Evolutionary conservation across 2,329 filamentous ascomycete genomes (phyloP).

Genomic region (Ophiostoma populinum): DNA sequence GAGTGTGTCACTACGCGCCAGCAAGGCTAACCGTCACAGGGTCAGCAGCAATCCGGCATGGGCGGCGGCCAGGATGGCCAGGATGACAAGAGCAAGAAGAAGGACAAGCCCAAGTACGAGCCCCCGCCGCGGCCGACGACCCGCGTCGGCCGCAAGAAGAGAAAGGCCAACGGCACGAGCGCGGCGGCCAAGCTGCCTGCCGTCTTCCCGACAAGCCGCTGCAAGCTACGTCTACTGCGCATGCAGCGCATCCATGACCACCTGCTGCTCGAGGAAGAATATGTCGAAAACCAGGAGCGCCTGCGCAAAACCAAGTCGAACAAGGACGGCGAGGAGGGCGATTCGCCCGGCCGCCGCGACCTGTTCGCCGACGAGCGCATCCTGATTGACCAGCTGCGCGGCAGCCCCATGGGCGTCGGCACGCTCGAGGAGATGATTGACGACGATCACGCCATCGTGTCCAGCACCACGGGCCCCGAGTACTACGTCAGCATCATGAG

Average conservation of each 20-base stretch:
- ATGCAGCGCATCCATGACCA: slow-evolving; percentile 99
- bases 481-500: slow-evolving; percentile 99
- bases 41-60: slow-evolving; percentile 77
- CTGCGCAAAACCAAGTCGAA: slow-evolving; percentile 79
- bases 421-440: slow-evolving; percentile 98
- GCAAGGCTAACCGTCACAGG: slow-evolving; percentile 32
- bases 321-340: slow-evolving; percentile 40
- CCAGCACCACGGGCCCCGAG: slow-evolving; percentile 89
- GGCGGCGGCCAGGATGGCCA: slow-evolving; percentile 61
- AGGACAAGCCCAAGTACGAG: slow-evolving; percentile 99
- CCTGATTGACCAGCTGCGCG: slow-evolving; percentile 94
- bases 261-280: slow-evolving; percentile 90
- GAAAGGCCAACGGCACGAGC: slow-evolving; percentile 82
- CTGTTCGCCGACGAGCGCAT: slow-evolving; percentile 87
- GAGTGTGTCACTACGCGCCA: too few species aligned
- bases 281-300: slow-evolving; percentile 96
- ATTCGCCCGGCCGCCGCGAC: slow-evolving; percentile 28
- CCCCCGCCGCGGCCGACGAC: slow-evolving; percentile 93
- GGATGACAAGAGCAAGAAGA: slow-evolving; percentile 94
- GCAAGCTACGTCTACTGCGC: slow-evolving; percentile 88
- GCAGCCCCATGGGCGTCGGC: slow-evolving; percentile 95
- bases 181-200: slow-evolving; percentile 88
- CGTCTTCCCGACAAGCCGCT: slow-evolving; percentile 88
- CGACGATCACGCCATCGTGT: slow-evolving; percentile 97
- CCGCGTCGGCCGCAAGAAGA: slow-evolving; percentile 95